Conservation (phyloP, 2,329 filamentous ascomycete species). For the Nothomitra cinnamomea region DNA sequence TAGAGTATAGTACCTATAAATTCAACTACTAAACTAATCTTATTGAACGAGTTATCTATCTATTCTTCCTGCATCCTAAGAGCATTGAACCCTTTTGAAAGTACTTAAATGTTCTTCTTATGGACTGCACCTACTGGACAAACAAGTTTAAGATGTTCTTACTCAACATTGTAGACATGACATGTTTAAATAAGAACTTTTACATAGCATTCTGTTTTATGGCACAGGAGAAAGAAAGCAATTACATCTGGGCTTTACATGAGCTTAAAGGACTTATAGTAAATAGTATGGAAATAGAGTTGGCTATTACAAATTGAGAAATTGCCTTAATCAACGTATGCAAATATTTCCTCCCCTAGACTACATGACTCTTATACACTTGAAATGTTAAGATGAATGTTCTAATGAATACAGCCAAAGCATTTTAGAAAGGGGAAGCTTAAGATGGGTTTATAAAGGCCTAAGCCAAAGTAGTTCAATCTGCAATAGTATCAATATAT, state of each 20-base stretch:
- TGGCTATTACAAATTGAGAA: background rate
- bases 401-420: background rate
- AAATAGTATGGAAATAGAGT: too few relatives aligned
- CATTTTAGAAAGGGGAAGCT: background rate
- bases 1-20: background rate
- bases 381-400: constrained; percentile 1
- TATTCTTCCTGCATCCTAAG: too few relatives aligned
- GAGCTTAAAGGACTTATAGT: background rate
- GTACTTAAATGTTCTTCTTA: background rate
- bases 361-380: background rate
- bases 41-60: background rate
- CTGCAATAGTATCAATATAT: background rate
- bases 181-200: background rate
- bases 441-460: background rate
- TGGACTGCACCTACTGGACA: background rate
- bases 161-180: too few relatives aligned
- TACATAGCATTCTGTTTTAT: background rate
- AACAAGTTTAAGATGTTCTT: too few relatives aligned
- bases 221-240: background rate
- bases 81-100: background rate
- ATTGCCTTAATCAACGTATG: background rate
- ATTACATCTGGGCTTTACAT: background rate
- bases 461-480: background rate
- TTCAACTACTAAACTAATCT: background rate
- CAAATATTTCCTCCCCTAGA: background rate